These are phyloP conservation scores for Phaeoacremonium minimum DNA, from an alignment of 2,329 filamentous ascomycete genomes.

Conservation along the genomic window DNA sequence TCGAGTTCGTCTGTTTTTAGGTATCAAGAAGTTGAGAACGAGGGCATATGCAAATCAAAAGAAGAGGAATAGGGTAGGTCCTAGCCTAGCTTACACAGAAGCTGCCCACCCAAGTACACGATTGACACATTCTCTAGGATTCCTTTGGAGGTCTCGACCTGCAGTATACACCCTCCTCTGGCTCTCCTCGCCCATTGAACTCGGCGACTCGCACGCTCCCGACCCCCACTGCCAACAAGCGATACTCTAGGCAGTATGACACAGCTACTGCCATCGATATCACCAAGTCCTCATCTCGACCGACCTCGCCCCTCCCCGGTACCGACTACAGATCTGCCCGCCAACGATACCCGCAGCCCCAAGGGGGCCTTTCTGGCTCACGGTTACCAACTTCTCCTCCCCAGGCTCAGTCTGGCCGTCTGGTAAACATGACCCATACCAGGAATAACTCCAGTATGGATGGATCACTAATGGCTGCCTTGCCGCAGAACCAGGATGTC, in stretches of 20 bases:
- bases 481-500: constrained; percentile 82
- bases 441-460: constrained; percentile 82
- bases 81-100: background rate
- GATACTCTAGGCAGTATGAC: constrained; percentile 61
- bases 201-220: constrained; percentile 43
- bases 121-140: constrained; percentile 49
- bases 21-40: constrained; percentile 77
- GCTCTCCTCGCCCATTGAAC: constrained; percentile 59
- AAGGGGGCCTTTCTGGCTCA: constrained; percentile 40
- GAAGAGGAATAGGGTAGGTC: constrained; percentile 77
- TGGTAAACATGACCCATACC: constrained; percentile 61
- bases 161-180: constrained; percentile 56
- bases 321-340: constrained; percentile 50
- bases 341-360: constrained; percentile 55
- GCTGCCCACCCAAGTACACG: background rate
- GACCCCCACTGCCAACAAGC: constrained; percentile 48
- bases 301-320: constrained; percentile 62
- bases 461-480: constrained; percentile 76
- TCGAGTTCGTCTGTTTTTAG: constrained; percentile 82
- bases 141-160: constrained; percentile 77
- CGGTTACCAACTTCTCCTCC: constrained; percentile 58
- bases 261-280: constrained; percentile 34
- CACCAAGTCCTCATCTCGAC: constrained; percentile 59
- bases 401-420: constrained; percentile 58
- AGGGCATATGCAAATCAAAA: constrained; percentile 73